A percentile compares a stretch with the other conserved stretches of the same genome.
phyloP scores from a whole-genome alignment of 805 yeast species.

The Candida nemodendra region DNA sequence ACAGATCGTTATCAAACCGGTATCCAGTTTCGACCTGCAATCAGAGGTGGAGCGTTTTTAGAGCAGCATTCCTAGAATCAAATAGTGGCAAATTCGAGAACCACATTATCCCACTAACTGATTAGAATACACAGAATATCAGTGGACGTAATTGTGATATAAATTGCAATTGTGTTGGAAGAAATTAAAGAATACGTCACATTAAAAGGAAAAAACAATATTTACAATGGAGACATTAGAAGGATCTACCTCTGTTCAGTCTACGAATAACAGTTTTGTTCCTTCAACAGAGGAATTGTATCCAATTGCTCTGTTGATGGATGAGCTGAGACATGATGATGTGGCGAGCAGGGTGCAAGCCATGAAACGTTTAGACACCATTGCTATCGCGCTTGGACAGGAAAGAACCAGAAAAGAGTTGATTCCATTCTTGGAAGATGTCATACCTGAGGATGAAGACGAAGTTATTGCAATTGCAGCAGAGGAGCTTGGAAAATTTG shows the following conservation, averaged over 20 bases:
- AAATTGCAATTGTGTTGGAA: too few relatives aligned
- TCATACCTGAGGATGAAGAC: conserved; percentile 95
- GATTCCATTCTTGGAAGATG: conserved; percentile 85
- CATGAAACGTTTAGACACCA: conserved; percentile 90
- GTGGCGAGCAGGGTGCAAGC: conserved; percentile 91
- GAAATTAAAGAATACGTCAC: too few relatives aligned
- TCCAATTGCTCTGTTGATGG: conserved; percentile 95
- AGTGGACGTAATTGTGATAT: too few relatives aligned
- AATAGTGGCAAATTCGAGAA: too few relatives aligned
- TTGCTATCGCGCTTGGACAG: conserved; percentile 92
- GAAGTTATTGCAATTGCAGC: conserved; percentile 95
- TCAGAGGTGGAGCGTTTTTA: too few relatives aligned
- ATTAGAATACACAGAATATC: too few relatives aligned
- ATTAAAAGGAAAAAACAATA: neutral
- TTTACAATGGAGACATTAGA: conserved; percentile 15
- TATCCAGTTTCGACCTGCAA: too few relatives aligned
- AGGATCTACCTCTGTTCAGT: neutral
- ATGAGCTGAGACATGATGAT: conserved; percentile 92
- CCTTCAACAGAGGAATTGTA: conserved; percentile 59
- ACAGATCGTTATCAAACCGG: too few relatives aligned
- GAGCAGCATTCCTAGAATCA: too few relatives aligned
- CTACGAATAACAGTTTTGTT: conserved; percentile 3
- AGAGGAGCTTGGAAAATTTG: conserved; percentile 81
- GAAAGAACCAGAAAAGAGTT: conserved; percentile 88
- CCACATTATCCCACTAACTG: too few relatives aligned